phyloP scores from a whole-genome alignment of 179 eudicot species.

The Heliamphora pulchella region DNA sequence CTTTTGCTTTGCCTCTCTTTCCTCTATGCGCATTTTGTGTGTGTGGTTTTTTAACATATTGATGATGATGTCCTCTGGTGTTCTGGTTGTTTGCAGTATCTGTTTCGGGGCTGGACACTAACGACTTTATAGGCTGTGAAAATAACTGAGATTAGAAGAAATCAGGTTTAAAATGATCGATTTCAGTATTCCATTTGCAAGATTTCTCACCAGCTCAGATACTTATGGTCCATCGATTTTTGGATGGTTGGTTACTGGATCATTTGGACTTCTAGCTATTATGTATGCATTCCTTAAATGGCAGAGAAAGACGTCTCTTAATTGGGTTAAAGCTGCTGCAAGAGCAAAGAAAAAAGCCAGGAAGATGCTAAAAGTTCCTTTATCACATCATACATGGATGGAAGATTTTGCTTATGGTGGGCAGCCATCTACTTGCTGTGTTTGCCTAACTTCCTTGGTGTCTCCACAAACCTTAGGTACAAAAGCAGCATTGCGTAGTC shows the following conservation, averaged over 20 bases:
- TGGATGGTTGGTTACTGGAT: constrained; percentile 76
- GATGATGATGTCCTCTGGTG: constrained; percentile 1
- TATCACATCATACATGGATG: constrained; percentile 71
- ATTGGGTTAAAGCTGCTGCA: constrained; percentile 92
- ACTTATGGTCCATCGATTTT: constrained; percentile 42
- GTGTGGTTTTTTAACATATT: not conserved
- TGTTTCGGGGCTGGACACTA: not conserved
- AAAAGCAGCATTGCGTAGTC: constrained; percentile 46
- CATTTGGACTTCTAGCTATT: constrained; percentile 62
- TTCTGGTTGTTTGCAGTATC: constrained; percentile 6
- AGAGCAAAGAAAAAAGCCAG: constrained; percentile 72
- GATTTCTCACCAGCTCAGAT: constrained; percentile 45
- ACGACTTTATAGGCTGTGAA: constrained; percentile 1
- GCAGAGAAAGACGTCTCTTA: constrained; percentile 60
- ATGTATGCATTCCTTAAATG: constrained; percentile 62
- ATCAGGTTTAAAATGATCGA: constrained; percentile 40
- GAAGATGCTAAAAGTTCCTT: constrained; percentile 65
- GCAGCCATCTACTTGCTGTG: constrained; percentile 74
- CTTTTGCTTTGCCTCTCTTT: not conserved
- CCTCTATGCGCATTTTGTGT: not conserved
- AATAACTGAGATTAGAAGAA: not conserved
- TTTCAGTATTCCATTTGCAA: constrained; percentile 33
- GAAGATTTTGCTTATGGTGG: constrained; percentile 62
- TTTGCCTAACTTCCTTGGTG: constrained; percentile 58
- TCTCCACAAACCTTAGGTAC: constrained; percentile 43